Evolutionary conservation across 805 yeast species (phyloP), one percentile per base, ranked within the genome.

Genomic region (Cyberlindnera galapagoensis): DNA sequence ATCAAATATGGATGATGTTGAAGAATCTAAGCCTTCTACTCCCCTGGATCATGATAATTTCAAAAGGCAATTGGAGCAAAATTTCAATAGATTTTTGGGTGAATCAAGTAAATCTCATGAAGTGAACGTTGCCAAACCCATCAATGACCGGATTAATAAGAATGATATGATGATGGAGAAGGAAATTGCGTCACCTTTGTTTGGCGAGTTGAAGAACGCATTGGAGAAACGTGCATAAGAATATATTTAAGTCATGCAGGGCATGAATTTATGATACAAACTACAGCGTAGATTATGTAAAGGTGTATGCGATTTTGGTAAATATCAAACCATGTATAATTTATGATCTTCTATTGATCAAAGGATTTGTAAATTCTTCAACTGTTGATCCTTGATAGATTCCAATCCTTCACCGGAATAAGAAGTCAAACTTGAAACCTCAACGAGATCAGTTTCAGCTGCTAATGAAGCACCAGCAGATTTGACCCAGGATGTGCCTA

Each of bases 371-470:
- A 49, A 44, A 31, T 53, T 41, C n/a, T 41, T 43, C 22, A 63
- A 64, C 3, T 42, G 28, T 30, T 66, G 58, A 13, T 78, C 87
- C 36, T 63, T 65, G 35, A 69, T 75, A 35, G 56, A 53, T 31
- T 70, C 76, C 32, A 83, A 63, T 2, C 80, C 81, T 57, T 82
- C 92, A 18, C 92, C 92, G 12, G 63, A 58, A 48, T 88, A 90
- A 45, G 90, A 78, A 6, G 87, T 65, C 32, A 67, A 56, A 6
- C 90, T 77, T n/a, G 76, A 68, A 1, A 90, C 85, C 59, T 90
- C 98, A 9, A 86, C 82, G 15, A 69, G 57, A 3, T 52, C 65
- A 15, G 58, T 69, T 9, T 59, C 54, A 7, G 19, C 25, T 6
- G 54, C 59, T 9, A 83, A 54, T 3, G 53, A 38, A 3, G 83